Percentiles rank a stretch among this genome's conserved stretches.
phyloP scores from a whole-genome alignment of 768 basidiomycete species.

The Boletus sensibilis region DNA sequence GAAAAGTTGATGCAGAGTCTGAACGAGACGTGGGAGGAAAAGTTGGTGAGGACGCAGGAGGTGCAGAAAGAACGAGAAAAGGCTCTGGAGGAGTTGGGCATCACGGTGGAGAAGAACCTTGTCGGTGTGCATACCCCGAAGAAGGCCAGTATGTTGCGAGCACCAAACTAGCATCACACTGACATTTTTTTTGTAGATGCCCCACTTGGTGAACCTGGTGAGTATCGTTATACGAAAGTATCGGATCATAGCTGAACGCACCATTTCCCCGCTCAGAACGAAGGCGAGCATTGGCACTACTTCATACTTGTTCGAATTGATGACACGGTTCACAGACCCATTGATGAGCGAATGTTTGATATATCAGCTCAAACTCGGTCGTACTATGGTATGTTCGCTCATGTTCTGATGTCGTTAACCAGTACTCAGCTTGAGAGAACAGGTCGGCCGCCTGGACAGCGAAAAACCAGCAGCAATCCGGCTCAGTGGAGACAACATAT shows the following conservation, averaged over 20 bases:
- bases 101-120: slow-evolving; percentile 93
- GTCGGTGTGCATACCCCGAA: slow-evolving; percentile 98
- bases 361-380: slow-evolving; percentile 87
- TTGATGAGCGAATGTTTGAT: slow-evolving; percentile 95
- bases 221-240: slow-evolving; percentile 34
- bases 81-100: slow-evolving; percentile 95
- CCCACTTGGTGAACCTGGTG: slow-evolving; percentile 91
- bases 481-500: slow-evolving; percentile 88
- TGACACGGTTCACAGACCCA: slow-evolving; percentile 57
- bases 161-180: slow-evolving; percentile 8
- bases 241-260: slow-evolving; percentile 8
- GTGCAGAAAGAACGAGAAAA: slow-evolving; percentile 97
- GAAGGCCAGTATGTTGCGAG: slow-evolving; percentile 49
- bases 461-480: slow-evolving; percentile 83
- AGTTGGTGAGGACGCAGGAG: slow-evolving; percentile 85
- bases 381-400: slow-evolving; percentile 58
- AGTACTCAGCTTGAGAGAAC: slow-evolving; percentile 13
- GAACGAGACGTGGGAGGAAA: slow-evolving; percentile 97
- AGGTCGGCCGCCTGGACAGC: slow-evolving; percentile 89
- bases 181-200: slow-evolving; percentile 56
- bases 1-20: slow-evolving; percentile 93
- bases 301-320: slow-evolving; percentile 5
- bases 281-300: slow-evolving; percentile 47
- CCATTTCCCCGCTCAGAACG: slow-evolving; percentile 48
- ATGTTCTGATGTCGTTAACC: slow-evolving; percentile 1